These are phyloP conservation scores for Fusarium coffeatum DNA, from an alignment of 2,329 filamentous ascomycete species.

Conservation along the genomic window DNA sequence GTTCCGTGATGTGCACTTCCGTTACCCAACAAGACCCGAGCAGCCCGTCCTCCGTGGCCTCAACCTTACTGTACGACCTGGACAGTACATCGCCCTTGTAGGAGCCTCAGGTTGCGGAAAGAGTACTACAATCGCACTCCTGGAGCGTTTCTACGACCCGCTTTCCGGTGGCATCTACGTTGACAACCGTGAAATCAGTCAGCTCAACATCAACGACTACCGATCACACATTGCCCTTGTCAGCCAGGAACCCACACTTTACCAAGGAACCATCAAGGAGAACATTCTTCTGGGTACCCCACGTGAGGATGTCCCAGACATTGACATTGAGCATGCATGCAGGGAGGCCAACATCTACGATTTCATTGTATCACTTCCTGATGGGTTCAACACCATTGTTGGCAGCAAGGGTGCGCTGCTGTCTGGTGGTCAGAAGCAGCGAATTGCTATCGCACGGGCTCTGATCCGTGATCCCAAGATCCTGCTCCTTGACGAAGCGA, in stretches of 20 bases:
- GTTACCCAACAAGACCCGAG: conserved; percentile 90
- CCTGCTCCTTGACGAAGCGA: conserved; percentile 84
- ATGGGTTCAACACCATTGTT: conserved; percentile 86
- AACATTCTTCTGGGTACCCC: conserved; percentile 87
- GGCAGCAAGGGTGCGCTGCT: conserved; percentile 88
- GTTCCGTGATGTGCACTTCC: conserved; percentile 92
- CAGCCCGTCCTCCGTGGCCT: conserved; percentile 92
- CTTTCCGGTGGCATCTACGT: conserved; percentile 82
- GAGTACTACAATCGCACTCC: conserved; percentile 88
- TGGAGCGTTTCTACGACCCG: conserved; percentile 96
- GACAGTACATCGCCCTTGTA: conserved; percentile 88
- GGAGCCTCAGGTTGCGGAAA: conserved; percentile 97
- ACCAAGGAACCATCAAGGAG: conserved; percentile 90
- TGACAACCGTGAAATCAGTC: conserved; percentile 84
- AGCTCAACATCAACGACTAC: conserved; percentile 87
- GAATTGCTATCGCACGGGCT: conserved; percentile 91
- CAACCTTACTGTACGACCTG: conserved; percentile 77
- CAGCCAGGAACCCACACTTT: conserved; percentile 92
- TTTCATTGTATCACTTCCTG: conserved; percentile 86
- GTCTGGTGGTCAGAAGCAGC: conserved; percentile 93
- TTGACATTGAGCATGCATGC: conserved; percentile 80
- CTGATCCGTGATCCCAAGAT: conserved; percentile 92
- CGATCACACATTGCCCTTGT: conserved; percentile 87
- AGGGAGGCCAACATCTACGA: conserved; percentile 93
- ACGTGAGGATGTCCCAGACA: conserved; percentile 74